phyloP scores from a whole-genome alignment of 2,329 filamentous ascomycete species.

The Aspergillus ochraceus region DNA sequence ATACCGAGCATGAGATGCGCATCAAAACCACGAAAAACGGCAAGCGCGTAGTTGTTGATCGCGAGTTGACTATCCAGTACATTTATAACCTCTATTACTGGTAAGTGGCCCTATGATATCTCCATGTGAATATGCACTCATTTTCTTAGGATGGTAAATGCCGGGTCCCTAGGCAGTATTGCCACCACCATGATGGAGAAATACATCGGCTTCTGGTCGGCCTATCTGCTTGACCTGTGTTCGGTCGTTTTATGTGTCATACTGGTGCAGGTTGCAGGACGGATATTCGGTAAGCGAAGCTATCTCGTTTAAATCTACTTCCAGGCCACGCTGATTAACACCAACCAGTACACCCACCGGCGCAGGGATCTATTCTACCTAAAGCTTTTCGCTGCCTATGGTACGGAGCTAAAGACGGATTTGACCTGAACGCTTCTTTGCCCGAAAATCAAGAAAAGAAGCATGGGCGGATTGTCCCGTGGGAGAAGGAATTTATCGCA shows the following conservation, averaged over 20 bases:
- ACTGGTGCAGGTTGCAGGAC: background rate
- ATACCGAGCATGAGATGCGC: background rate
- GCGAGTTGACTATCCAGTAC: background rate
- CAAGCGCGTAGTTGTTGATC: background rate
- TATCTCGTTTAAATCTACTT: background rate
- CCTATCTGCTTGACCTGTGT: background rate
- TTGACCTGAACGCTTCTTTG: background rate
- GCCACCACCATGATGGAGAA: background rate
- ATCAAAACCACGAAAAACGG: background rate
- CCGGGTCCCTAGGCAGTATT: background rate
- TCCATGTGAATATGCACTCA: background rate
- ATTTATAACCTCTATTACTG: constrained; percentile 1
- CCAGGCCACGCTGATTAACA: background rate
- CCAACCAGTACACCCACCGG: background rate
- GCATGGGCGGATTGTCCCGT: background rate
- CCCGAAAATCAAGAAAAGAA: background rate
- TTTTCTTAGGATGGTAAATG: background rate
- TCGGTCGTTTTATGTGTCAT: background rate
- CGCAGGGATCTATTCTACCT: background rate
- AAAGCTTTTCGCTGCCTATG: background rate
- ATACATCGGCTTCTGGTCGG: background rate
- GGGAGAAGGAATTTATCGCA: background rate
- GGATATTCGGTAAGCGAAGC: background rate
- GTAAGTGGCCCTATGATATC: background rate
- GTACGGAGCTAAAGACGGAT: background rate